Base-by-base conservation (phyloP, 352 stramenopile species). In the Thraustochytrium striatum region DNA sequence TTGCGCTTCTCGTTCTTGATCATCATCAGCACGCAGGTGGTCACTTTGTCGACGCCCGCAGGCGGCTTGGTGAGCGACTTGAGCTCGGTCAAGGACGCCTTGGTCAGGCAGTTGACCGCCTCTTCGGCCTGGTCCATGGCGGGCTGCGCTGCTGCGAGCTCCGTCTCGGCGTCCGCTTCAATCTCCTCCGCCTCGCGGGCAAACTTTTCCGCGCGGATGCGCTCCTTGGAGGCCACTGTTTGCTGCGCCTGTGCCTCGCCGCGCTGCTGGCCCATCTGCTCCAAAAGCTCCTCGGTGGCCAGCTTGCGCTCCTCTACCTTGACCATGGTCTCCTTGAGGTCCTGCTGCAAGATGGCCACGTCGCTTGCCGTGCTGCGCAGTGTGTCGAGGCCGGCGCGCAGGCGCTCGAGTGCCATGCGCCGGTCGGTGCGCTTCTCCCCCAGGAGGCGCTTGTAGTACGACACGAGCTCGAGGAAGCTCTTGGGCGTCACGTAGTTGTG, bases 401-500 rank as follows among this genome's bases (percentile, higher is more conserved):
- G 85, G 50, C 95, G 92, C 82, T 96, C 94, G 65, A 98, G 98
- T 72, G 98, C 91, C 3, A 90, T 87, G 75, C 97, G 91, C 80
- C 97, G 93, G 57, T 98, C 89, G 47, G 91, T 88, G 73, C 96
- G 95, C 62, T 98, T 98, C 69, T 94, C 89, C 70, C 90, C 91
- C 30, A 98, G 88, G 39, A 98, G 79, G 78, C 96, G 94, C 84
- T 98, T 96, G 88, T 98, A 99, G 81, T 98, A 98, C 43, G 87
- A 91, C 47, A 99, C 98, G 13, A 98, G 86, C 85, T 98, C 94
- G 30, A 99, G 87, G 86, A 97, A 99, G 82, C 89, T 97, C 86
- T 98, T 98, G 8, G 95, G 95, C 47, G 95, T 98, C 61, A 98
- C 94, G 84, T 99, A 98, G 85, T 98, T 98, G 91, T 98, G 98